A percentile compares a stretch with the other conserved stretches of the same genome.
These are phyloP conservation scores for Pseudogymnoascus sp. DNA, from an alignment of 2,329 filamentous ascomycete species.

Conservation along the genomic window DNA sequence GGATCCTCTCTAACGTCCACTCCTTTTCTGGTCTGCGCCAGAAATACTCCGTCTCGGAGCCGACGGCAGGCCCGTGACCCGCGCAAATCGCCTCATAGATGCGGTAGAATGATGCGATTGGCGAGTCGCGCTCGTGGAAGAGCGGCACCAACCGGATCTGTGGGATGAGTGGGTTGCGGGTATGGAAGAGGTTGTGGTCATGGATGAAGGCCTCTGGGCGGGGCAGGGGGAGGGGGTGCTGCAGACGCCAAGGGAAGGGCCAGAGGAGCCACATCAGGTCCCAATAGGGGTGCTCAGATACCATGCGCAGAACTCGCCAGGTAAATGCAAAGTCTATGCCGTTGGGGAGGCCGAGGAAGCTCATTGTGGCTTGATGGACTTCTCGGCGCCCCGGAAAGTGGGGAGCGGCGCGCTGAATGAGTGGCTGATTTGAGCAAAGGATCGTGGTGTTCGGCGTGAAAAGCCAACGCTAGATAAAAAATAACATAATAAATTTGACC, in stretches of 20 bases:
- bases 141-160: constrained; percentile 2
- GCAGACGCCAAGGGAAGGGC: constrained; percentile 11
- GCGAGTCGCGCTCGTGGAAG: constrained; percentile 21
- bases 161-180: neutral
- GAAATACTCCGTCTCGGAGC: constrained; percentile 22
- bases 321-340: neutral
- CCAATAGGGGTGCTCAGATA: neutral
- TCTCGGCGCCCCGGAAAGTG: neutral
- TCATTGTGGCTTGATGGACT: neutral
- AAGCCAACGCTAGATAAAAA: neutral
- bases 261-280: neutral
- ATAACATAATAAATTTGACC: neutral
- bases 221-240: constrained; percentile 18
- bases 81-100: constrained; percentile 24
- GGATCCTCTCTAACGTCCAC: constrained; percentile 22
- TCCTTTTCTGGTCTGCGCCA: constrained; percentile 21
- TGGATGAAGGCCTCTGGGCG: constrained; percentile 40
- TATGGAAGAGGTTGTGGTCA: constrained; percentile 33
- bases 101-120: constrained; percentile 24
- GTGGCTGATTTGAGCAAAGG: neutral
- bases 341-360: neutral
- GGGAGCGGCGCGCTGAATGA: neutral
- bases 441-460: neutral
- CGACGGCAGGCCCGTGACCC: constrained; percentile 16
- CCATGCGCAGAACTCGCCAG: neutral